Conservation (phyloP, 805 yeast species). For the Ogataea paraovalis region DNA sequence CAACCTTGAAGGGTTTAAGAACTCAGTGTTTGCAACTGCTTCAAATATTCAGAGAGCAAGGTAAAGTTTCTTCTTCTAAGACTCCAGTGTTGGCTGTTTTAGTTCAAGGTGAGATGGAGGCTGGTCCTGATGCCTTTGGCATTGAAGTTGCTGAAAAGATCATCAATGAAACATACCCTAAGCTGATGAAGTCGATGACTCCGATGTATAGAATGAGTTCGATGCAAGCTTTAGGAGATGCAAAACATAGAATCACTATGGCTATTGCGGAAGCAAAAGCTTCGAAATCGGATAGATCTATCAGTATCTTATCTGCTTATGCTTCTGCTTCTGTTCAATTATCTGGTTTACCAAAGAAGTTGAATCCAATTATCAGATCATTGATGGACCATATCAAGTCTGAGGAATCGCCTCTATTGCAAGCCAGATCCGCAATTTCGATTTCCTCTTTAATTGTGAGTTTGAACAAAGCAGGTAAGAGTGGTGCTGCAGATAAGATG, state of each 20-base stretch:
- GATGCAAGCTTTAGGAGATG: conserved; percentile 71
- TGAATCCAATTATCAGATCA: conserved; percentile 84
- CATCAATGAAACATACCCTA: conserved; percentile 58
- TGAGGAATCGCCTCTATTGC: conserved; percentile 65
- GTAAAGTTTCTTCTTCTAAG: conserved; percentile 64
- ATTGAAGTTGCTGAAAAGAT: conserved; percentile 72
- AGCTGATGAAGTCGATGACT: conserved; percentile 56
- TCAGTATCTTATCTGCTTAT: conserved; percentile 64
- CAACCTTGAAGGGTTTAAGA: conserved; percentile 78
- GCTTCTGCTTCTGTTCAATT: conserved; percentile 71
- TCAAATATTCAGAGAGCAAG: conserved; percentile 71
- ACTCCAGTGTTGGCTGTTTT: conserved; percentile 82
- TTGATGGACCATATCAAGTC: conserved; percentile 88
- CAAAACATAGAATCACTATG: conserved; percentile 59
- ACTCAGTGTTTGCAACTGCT: conserved; percentile 83
- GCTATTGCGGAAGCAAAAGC: conserved; percentile 68
- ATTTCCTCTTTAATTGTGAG: conserved; percentile 61
- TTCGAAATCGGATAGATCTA: conserved; percentile 46
- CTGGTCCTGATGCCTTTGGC: conserved; percentile 91
- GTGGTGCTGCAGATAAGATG: conserved; percentile 81
- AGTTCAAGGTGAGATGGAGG: conserved; percentile 91
- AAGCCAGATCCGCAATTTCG: conserved; percentile 64
- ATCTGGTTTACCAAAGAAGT: conserved; percentile 72
- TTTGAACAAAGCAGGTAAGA: conserved; percentile 53
- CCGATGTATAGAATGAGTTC: conserved; percentile 70